Percentiles rank a stretch among this genome's conserved stretches.
Conservation (phyloP, 768 basidiomycete species). For the Suillus subalutaceus region DNA sequence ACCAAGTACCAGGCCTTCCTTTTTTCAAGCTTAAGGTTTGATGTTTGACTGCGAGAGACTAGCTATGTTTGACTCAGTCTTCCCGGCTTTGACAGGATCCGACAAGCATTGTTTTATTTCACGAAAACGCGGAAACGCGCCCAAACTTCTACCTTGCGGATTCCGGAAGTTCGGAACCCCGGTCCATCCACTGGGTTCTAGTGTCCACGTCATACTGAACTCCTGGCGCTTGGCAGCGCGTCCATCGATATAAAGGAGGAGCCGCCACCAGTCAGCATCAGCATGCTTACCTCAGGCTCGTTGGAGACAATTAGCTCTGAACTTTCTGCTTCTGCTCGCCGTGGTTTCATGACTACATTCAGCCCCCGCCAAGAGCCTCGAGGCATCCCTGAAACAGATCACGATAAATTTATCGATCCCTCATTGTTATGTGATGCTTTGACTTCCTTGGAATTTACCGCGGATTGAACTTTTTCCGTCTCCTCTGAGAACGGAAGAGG, state of each 20-base stretch:
- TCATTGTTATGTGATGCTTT: not conserved
- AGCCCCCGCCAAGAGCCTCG: not conserved
- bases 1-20: not conserved
- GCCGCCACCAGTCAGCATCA: conserved; percentile 12
- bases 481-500: not conserved
- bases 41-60: not conserved
- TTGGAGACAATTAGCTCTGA: conserved; percentile 8
- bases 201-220: not conserved
- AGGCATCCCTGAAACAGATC: not conserved
- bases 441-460: not conserved
- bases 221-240: not conserved
- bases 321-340: not conserved
- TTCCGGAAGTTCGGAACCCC: not conserved
- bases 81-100: not conserved
- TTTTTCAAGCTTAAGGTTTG: not conserved
- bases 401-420: not conserved
- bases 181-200: not conserved
- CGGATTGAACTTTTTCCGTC: not conserved
- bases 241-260: not conserved
- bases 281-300: conserved; percentile 24
- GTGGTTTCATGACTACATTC: not conserved
- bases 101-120: not conserved
- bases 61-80: not conserved
- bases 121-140: not conserved
- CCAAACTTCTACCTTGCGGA: not conserved